Evolutionary conservation across 805 yeast genomes (phyloP), one percentile per base, ranked within the genome.

Genomic region (Priceomyces castillae): DNA sequence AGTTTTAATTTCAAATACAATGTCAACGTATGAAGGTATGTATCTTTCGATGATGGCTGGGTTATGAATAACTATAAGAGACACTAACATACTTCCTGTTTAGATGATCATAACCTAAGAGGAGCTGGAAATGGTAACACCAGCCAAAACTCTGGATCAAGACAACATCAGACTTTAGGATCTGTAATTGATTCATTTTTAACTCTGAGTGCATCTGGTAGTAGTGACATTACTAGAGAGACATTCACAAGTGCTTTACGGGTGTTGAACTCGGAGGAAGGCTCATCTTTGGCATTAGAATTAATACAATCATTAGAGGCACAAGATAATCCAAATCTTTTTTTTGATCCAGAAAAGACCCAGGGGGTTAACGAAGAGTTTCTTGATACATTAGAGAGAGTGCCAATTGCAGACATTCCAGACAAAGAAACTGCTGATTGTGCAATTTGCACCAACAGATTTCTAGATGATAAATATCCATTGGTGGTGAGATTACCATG

Each of bases 361-460:
- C 63, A 64, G 42, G 92, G 94, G 0, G 86, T 88, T 3, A 67
- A 81, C 9, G 86, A 85, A 48, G 76, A 74, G 34, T 88, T 79
- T 54, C 64, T 92, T 4, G 97, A 90, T 56, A 69, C 84, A 0
- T 70, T 90, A 41, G 96, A 89, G 20, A 64, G 98, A 46, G 81
- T 90, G 0, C 49, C 56, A 4, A 46, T 67, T 6, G 45, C 48
- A 2, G 47, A 50, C 12, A 40, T 69, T 12, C 67, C 78, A 1
- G 66, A 72, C 26, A 69, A 64, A 44, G 66, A 69, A 9, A 77
- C 72, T 30, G 88, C 86, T 41, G 75, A 81, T 14, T 90, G 97
- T 61, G 84, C 97, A 1, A 90, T 90, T 31, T 90, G 98, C 54
- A 85, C 94, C 16, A 78, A 77, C 49, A 78, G 76, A 45, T 90